phyloP scores from a whole-genome alignment of 345 rosid genomes.

The Rhizophora apiculata region DNA sequence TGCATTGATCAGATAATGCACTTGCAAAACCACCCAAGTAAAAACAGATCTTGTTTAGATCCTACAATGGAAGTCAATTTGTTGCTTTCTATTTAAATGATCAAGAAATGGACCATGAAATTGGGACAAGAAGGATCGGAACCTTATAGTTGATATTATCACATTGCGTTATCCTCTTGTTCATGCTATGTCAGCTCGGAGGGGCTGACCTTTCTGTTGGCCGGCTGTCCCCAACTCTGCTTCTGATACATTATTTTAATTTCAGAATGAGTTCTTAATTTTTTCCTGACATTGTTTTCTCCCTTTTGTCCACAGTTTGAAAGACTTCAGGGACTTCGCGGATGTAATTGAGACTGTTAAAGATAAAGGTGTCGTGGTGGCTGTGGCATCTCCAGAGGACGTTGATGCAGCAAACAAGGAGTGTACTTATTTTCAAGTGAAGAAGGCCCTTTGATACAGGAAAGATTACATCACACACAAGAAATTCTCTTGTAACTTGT shows the following conservation, averaged over 20 bases:
- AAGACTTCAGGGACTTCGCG: conserved; percentile 57
- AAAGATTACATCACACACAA: not conserved
- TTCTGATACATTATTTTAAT: no score
- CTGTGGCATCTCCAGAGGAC: conserved; percentile 48
- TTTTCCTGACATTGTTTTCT: not conserved
- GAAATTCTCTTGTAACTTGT: not conserved
- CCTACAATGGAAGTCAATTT: not conserved
- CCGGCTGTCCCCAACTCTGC: no score
- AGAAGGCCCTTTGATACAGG: conserved; percentile 35
- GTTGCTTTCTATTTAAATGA: not conserved
- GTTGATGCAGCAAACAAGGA: conserved; percentile 68
- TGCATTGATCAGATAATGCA: not conserved
- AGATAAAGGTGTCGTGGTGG: conserved; percentile 69
- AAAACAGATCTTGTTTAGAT: not conserved
- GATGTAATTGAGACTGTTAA: conserved; percentile 62
- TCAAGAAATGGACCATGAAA: no score
- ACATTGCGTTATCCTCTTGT: not conserved
- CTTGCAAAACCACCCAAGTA: not conserved
- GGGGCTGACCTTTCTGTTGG: no score
- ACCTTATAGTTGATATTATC: no score
- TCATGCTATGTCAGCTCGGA: not conserved
- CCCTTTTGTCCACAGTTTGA: not conserved
- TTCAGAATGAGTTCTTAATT: not conserved
- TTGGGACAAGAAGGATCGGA: no score
- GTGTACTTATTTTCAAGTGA: conserved; percentile 53